Percentiles rank a stretch among this genome's conserved stretches.
Conservation (phyloP, 2,329 filamentous ascomycete genomes). For the Bipolaris cookei region DNA sequence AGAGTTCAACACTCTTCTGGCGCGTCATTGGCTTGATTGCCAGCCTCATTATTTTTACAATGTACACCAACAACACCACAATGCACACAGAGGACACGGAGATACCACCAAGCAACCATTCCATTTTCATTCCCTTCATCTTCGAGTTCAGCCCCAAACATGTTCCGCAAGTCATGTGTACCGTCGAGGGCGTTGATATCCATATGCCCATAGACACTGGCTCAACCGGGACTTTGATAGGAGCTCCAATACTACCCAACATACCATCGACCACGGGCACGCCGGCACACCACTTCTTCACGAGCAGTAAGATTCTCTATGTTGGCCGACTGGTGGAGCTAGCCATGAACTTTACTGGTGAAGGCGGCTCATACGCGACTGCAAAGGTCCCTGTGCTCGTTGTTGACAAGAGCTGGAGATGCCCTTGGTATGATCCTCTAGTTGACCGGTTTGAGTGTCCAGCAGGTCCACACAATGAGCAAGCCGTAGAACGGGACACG, state of each 20-base stretch:
- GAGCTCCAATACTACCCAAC: constrained; percentile 40
- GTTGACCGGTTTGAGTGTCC: constrained; percentile 41
- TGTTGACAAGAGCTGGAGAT: constrained; percentile 43
- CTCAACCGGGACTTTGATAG: constrained; percentile 44
- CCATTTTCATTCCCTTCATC: constrained; percentile 45
- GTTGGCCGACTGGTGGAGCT: constrained; percentile 40
- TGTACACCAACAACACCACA: constrained; percentile 7
- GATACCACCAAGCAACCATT: constrained; percentile 25
- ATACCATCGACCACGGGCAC: constrained; percentile 31
- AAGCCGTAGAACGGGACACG: constrained; percentile 33
- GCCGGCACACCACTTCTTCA: constrained; percentile 42
- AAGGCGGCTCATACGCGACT: constrained; percentile 25
- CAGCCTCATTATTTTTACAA: constrained; percentile 16
- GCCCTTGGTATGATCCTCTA: constrained; percentile 44
- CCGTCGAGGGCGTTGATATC: constrained; percentile 35
- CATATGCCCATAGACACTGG: constrained; percentile 47
- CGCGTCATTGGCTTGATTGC: constrained; percentile 14
- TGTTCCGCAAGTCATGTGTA: constrained; percentile 37
- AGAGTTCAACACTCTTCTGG: constrained; percentile 33
- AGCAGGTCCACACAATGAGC: constrained; percentile 33
- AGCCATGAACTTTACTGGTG: constrained; percentile 36
- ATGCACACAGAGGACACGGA: constrained; percentile 21
- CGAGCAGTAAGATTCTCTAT: constrained; percentile 46
- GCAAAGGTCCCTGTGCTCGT: constrained; percentile 40
- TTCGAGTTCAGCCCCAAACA: constrained; percentile 35